Evolutionary conservation across 345 rosid species (phyloP).

Genomic region (Linum trigynum): DNA sequence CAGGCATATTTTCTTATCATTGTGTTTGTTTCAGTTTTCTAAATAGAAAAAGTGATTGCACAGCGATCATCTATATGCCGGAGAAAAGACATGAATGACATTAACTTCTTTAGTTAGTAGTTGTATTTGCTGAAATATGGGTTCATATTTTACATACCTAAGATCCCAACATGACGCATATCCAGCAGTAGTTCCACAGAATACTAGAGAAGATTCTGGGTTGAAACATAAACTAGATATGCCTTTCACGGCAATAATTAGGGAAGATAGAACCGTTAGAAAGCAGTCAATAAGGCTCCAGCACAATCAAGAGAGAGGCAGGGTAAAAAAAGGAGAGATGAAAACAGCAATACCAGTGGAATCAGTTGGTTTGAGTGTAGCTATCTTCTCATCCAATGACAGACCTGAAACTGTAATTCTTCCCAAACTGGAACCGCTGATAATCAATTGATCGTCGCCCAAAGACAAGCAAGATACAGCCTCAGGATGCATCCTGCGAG

Average conservation of each 20-base stretch:
- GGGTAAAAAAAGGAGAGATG: background rate
- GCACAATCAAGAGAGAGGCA: background rate
- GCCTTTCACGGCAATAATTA: constrained; percentile 34
- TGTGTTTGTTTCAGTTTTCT: background rate
- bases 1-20: background rate
- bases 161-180: constrained; percentile 75
- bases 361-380: constrained; percentile 54
- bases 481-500: constrained; percentile 64
- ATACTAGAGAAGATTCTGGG: constrained; percentile 46
- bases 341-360: constrained; percentile 39
- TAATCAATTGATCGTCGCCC: constrained; percentile 53
- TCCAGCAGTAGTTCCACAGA: constrained; percentile 74
- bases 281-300: background rate
- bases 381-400: constrained; percentile 46
- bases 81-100: background rate
- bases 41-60: too few species aligned
- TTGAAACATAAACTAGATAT: constrained; percentile 60
- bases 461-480: constrained; percentile 64
- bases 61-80: too few species aligned
- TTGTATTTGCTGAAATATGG: background rate
- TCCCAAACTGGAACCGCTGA: constrained; percentile 71
- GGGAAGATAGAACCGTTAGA: background rate
- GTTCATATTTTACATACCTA: constrained; percentile 35
- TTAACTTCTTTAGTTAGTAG: too few species aligned
- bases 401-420: constrained; percentile 60